Evolutionary conservation across 805 yeast species (phyloP), one percentile per base, ranked within the genome.

Genomic region (Metschnikowia amazonensis): DNA sequence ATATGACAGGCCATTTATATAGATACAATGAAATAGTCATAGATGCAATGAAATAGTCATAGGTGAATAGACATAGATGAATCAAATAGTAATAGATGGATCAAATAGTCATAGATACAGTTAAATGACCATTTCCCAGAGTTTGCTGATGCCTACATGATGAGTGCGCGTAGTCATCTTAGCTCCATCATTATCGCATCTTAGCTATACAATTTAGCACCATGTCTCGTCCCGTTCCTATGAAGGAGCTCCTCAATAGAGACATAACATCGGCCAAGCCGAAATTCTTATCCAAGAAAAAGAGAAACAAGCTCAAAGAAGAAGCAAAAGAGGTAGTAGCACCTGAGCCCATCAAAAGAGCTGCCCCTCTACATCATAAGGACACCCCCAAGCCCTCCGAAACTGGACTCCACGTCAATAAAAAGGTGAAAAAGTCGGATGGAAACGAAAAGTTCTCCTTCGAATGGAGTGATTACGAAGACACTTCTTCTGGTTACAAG

Each of bases 391-490:
- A 24, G 17, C 14, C 30, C 14, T 7, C 17, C 5, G 43, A 32
- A n/a, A 8, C 25, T 7, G 36, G 31, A 2, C 3, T 6, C 18
- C 36, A n/a, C 17, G 6, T 9, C 8, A n/a, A 13, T 16, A 40
- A 32, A 11, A 37, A 39, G 16, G 48, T 31, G 5, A 42, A 28
- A 47, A 44, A 24, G 28, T 24, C 40, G 18, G 34, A 37, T 20
- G 27, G 29, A 1, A 28, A 11, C 31, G 44, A 28, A 9, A 75
- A 74, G 52, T 86, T 84, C 62, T 69, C 72, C 8, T 86, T 87
- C 62, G 83, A 76, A 10, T 88, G 96, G 95, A 74, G 75, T 47
- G 68, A 64, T 1, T 69, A 70, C 0, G 94, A 86, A 11, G 96
- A 88, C 58, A 86, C 95, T 0, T 58, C 79, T 0, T 49, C 51